A percentile compares a stretch with the other conserved stretches of the same genome.
Evolutionary conservation across 2,329 filamentous ascomycete genomes (phyloP).

Genomic region (Didymella arachidicola): DNA sequence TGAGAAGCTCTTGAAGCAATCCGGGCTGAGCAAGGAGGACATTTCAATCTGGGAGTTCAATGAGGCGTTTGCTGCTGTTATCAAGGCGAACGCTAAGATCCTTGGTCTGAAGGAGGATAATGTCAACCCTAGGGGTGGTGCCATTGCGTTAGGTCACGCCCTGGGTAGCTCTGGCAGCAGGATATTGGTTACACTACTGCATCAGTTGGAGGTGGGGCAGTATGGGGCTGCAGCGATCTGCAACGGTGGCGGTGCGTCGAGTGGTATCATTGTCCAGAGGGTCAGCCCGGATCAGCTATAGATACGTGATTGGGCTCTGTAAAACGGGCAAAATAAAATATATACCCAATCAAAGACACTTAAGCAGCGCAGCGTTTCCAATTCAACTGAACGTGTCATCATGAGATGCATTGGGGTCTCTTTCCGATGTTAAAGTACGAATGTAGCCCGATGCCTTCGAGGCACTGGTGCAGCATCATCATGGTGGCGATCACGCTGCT

Average conservation of each 20-base stretch:
- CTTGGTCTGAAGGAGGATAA: conserved; percentile 79
- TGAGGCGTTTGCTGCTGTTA: conserved; percentile 94
- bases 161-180: conserved; percentile 92
- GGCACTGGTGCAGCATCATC: neutral
- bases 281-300: conserved; percentile 53
- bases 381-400: neutral
- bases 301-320: neutral
- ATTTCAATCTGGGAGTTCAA: conserved; percentile 98
- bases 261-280: conserved; percentile 88
- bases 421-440: neutral
- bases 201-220: conserved; percentile 89
- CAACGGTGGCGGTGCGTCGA: conserved; percentile 93
- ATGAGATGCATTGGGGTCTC: neutral
- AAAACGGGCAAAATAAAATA: neutral
- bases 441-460: neutral
- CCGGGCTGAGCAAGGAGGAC: conserved; percentile 89
- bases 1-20: conserved; percentile 84
- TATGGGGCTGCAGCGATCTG: conserved; percentile 97
- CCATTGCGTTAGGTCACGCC: conserved; percentile 90
- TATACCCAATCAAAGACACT: neutral
- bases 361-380: neutral
- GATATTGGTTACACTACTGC: conserved; percentile 87
- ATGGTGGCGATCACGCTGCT: conserved; percentile 2
- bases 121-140: conserved; percentile 88
- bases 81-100: conserved; percentile 94